Base-by-base conservation (phyloP, 768 basidiomycete genomes). In the Trametes villosa region DNA sequence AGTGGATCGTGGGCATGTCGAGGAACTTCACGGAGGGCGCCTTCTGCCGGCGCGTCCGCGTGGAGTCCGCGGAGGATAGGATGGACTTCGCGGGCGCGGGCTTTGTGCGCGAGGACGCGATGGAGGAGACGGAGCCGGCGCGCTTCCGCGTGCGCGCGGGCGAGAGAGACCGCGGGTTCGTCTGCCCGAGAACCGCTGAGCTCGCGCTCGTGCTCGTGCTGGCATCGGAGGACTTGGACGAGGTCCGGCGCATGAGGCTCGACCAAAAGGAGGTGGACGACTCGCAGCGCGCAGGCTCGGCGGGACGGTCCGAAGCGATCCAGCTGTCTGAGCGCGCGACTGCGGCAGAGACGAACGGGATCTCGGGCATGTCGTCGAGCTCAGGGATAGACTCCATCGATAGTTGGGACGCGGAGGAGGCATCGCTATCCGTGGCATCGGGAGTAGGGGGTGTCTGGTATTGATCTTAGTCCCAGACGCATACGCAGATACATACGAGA, bases 1-100 rank as follows among this genome's bases (percentile, higher is more conserved):
- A 86, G 67, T 87, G 81, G 9, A 88, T 77, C 2, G 81, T 87
- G 17, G 88, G 87, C 53, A 78, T 76, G 58, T 88, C 86, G 29
- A 85, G 85, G 62, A 90, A 91, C 65, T 87, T 91, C 50, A 91
- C 89, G 33, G 85, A 87, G 53, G 75, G 68, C 12, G 75, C 65
- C 8, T 72, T 69, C n/a, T 72, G 75, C 59, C 62, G 68, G 40
- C 59, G 64, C 26, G 77, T 68, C 31, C 71, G 40, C 80, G 85
- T 24, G 79, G 79, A 58, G 71, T 77, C 63, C 78, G 79, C 54
- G 78, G 83, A 40, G 18, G 83, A 77, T 41, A 89, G 78, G 57
- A 88, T 88, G 4, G 86, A 87, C 68, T 83, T 86, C 30, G 80
- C 76, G 5, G 80, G 79, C 15, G 79, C 65, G 34, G 67, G 69